Evolutionary conservation across 2,329 filamentous ascomycete genomes (phyloP).

Genomic region (Penicillium corylophilum): DNA sequence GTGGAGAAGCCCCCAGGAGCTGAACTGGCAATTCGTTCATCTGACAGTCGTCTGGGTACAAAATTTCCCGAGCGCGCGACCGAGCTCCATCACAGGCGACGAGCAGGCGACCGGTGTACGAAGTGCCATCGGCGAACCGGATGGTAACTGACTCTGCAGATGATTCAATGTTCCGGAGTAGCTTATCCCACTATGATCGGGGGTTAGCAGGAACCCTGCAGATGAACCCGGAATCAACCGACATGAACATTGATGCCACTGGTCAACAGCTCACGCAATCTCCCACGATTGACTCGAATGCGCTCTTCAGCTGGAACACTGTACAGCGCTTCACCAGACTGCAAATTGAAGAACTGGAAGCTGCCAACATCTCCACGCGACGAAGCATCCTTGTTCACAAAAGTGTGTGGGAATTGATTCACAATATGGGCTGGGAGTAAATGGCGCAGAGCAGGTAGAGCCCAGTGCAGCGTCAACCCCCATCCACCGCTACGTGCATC

Average conservation of each 20-base stretch:
- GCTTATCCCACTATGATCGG: slow-evolving; percentile 42
- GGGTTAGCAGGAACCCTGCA: not conserved
- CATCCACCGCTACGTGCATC: slow-evolving; percentile 55
- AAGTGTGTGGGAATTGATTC: slow-evolving; percentile 49
- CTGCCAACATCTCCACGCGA: slow-evolving; percentile 48
- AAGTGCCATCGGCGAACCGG: slow-evolving; percentile 50
- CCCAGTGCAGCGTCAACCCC: slow-evolving; percentile 66
- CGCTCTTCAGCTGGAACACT: slow-evolving; percentile 47
- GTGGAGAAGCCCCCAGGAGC: slow-evolving; percentile 49
- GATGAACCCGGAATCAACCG: not conserved
- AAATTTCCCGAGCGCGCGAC: slow-evolving; percentile 43
- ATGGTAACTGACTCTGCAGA: slow-evolving; percentile 39
- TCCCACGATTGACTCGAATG: slow-evolving; percentile 51
- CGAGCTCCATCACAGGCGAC: slow-evolving; percentile 54
- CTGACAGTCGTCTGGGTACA: slow-evolving; percentile 25
- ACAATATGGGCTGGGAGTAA: slow-evolving; percentile 53
- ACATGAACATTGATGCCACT: slow-evolving; percentile 51
- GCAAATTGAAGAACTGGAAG: slow-evolving; percentile 59
- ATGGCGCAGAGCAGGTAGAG: slow-evolving; percentile 52
- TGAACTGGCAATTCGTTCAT: slow-evolving; percentile 50
- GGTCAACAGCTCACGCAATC: slow-evolving; percentile 48
- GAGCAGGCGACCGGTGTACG: slow-evolving; percentile 45
- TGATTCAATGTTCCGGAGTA: slow-evolving; percentile 34
- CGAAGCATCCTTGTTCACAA: slow-evolving; percentile 55
- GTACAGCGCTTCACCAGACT: slow-evolving; percentile 49